These are phyloP conservation scores for Colletotrichum chlorophyti DNA, from an alignment of 2,329 filamentous ascomycete genomes.

Conservation along the genomic window DNA sequence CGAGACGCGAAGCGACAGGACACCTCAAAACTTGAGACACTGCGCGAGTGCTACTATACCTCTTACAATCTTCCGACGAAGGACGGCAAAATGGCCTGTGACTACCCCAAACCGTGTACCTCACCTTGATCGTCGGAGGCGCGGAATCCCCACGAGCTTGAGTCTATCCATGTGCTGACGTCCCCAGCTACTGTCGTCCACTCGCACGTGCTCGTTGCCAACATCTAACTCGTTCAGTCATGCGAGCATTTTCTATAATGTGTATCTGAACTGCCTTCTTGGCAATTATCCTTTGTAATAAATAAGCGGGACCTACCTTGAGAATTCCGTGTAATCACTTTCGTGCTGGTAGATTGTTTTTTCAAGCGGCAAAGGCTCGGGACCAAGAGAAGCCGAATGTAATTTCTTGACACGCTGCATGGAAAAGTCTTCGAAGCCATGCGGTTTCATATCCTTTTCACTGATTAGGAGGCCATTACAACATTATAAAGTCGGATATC, in stretches of 20 bases:
- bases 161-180: conserved; percentile 4
- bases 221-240: not conserved
- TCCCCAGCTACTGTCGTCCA: not conserved
- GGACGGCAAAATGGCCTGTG: not conserved
- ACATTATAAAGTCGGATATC: not conserved
- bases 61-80: conserved; percentile 12
- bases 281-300: not conserved
- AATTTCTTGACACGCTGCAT: too few relatives aligned
- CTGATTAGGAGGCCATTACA: not conserved
- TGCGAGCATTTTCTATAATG: not conserved
- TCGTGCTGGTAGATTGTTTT: not conserved
- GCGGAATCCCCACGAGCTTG: conserved; percentile 3
- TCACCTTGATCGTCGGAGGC: not conserved
- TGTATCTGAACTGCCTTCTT: not conserved
- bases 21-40: conserved; percentile 16
- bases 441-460: not conserved
- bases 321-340: too few relatives aligned
- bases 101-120: not conserved
- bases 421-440: not conserved
- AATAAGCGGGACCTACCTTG: conserved; percentile 10
- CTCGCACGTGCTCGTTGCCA: too few relatives aligned
- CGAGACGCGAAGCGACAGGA: not conserved
- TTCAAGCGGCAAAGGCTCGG: not conserved
- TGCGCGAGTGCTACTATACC: not conserved
- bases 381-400: too few relatives aligned